Evolutionary conservation across 2,329 filamentous ascomycete species (phyloP), one percentile per base, ranked within the genome.

Genomic region (Mariannaea elegans): DNA sequence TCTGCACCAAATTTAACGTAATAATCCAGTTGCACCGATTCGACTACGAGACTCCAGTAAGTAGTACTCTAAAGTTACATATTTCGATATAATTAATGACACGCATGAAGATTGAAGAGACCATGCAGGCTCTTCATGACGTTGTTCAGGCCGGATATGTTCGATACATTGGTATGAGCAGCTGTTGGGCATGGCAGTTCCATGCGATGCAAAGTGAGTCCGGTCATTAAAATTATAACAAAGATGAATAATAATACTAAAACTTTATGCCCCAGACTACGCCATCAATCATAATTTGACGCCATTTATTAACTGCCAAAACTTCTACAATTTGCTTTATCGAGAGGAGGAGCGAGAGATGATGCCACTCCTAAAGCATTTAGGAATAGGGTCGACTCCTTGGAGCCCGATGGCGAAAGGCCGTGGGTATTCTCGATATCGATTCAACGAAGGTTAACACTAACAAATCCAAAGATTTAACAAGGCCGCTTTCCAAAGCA

Each of bases 221-320:
- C 2, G 31, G 13, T 34, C 13, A 27, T 10, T 18, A 7, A 4
- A n/a, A 24, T 8, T 19, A 13, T 16, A n/a, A 4, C 14, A 32
- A 2, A 19, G 9, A 12, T 13, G 21, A 27, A n/a, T n/a, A 24
- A 38, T 24, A 31, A 7, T 31, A 7, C 34, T 29, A 7, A 50
- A 27, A 7, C 3, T 27, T 4, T 3, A 8, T 9, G 23, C 5
- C 2, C 14, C 34, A 50, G 48, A 51, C 14, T 51, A 51, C 31
- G 36, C 84, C 1, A 78, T 84, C 60, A 78, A 78, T 61, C 75
- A 85, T 49, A 80, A 82, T 2, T 86, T 81, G 82, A 82, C 80
- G 0, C 82, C 85, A 68, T 86, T 87, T 59, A 73, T 86, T 41
- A 80, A 76, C 7, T 87, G 87, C 84, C 84, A 87, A 63, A 84